Conservation (phyloP, 2,329 filamentous ascomycete genomes). For the Cladosporium velox region DNA sequence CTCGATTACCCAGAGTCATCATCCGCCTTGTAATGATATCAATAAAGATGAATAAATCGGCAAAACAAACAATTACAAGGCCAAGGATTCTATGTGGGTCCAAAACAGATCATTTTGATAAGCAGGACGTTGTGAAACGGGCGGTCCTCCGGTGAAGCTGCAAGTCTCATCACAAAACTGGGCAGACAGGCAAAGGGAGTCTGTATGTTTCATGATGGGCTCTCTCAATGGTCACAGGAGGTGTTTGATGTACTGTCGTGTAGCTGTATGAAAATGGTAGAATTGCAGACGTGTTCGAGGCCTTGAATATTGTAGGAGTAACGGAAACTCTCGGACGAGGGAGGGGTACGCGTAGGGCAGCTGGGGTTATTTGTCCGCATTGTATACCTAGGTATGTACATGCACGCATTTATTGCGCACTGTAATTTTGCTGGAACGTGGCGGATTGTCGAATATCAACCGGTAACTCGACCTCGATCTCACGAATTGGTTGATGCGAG, state of each 20-base stretch:
- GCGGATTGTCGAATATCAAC: background rate
- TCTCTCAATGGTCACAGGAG: background rate
- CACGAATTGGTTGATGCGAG: background rate
- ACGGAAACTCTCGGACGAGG: background rate
- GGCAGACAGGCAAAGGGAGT: constrained; percentile 1
- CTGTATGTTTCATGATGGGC: background rate
- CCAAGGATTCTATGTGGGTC: background rate
- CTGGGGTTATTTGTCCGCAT: background rate
- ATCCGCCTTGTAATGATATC: background rate
- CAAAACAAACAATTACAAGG: background rate
- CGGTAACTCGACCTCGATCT: background rate
- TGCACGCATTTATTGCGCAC: background rate
- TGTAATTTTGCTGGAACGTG: background rate
- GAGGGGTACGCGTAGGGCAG: constrained; percentile 6
- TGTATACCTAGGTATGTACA: background rate
- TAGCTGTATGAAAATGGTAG: background rate
- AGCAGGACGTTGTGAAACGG: constrained; percentile 1
- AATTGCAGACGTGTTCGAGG: background rate
- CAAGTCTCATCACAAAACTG: constrained; percentile 3
- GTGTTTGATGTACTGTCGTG: background rate
- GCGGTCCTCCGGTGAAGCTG: background rate
- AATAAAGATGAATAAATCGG: background rate
- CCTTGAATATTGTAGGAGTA: background rate
- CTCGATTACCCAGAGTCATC: background rate
- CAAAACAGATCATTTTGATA: background rate